Evolutionary conservation across 805 yeast genomes (phyloP), one percentile per base, ranked within the genome.

Genomic region (Ogataea trehaloabstinens): DNA sequence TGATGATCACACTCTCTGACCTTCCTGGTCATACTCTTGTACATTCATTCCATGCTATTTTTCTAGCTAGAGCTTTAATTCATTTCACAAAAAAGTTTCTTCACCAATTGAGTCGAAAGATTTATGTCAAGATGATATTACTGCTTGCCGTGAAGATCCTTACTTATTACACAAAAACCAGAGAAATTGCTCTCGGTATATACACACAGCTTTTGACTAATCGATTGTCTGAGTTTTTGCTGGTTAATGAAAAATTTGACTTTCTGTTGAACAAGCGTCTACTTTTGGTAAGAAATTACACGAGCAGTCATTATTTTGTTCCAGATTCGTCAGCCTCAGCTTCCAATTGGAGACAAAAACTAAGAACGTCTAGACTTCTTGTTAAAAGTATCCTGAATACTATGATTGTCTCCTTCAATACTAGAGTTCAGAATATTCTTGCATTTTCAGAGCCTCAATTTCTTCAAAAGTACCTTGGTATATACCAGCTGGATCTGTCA

Each of bases 401-500:
- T 4, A 32, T 51, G 7, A 48, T 55, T 6, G 7, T 47, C 12
- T 38, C 56, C 3, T 38, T 46, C n/a, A 51, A 56, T 24, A 31
- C 31, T 7, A 42, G 41, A 31, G 20, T 55, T 2, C 48, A 42
- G 10, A 29, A 40, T 4, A 12, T 48, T 6, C 17, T 56, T 4
- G 49, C 46, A 2, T 38, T 46, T 22, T 45, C 34, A 10, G 47
- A 53, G 34, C 42, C 47, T 4, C 42, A 39, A n/a, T 44, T 32
- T 31, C 37, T 58, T 8, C 46, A 43, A 24, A 45, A 44, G 35
- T 58, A 56, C 35, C 34, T 55, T 7, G 49, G 48, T 20, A 41
- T 56, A 13, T 56, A 56, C 44, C 56, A 50, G 45, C 43, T 56
- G 34, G 58, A 55, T 34, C 41, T 55, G 35, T 42, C 31, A 1